Base-by-base conservation (phyloP, 352 stramenopile species). In the Aphanomyces invadans region DNA sequence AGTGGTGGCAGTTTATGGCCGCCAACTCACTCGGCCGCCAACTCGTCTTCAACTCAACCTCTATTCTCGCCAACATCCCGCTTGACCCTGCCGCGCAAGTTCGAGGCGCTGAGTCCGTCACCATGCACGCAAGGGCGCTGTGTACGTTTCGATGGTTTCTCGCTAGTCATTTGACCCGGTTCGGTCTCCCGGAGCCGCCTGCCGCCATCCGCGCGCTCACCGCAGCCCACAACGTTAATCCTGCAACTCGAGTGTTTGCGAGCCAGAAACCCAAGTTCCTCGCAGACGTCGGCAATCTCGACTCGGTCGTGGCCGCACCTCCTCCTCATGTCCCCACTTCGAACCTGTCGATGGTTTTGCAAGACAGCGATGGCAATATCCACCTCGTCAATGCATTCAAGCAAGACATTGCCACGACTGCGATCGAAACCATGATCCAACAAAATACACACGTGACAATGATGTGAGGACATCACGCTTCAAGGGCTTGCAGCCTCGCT, bases 91-190 rank as follows among this genome's bases (percentile, higher is more conserved):
- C 9, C 31, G 31, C 21, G n/a, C 25, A n/a, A n/a, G n/a, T n/a
- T n/a, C n/a, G n/a, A n/a, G n/a, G n/a, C n/a, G n/a, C n/a, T n/a
- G n/a, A n/a, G 2, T 2, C 21, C 11, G 10, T 67, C 26, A 36
- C 31, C 0, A 42, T 49, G 17, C 56, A 67, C 23, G 38, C 60
- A 11, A 39, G 60, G 23, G 38, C 38, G n/a, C 33, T 67, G 15
- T 31, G 60, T 21, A 67, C 60, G 32, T 31, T 67, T 3, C 60
- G 33, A 17, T 67, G 60, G 60, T 67, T 67, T 21, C 26, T 67
- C 17, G 25, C 33, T 2, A 51, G 19, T 17, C 60, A 67, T 31
- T 42, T 67, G 45, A 31, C 31, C 29, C 26, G 12, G 4, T 67
- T 67, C 21, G 60, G 60, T 2, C 42, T 67, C 11, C 12, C 44